Conservation (phyloP, 345 rosid species). For the Limnanthes douglasii region DNA sequence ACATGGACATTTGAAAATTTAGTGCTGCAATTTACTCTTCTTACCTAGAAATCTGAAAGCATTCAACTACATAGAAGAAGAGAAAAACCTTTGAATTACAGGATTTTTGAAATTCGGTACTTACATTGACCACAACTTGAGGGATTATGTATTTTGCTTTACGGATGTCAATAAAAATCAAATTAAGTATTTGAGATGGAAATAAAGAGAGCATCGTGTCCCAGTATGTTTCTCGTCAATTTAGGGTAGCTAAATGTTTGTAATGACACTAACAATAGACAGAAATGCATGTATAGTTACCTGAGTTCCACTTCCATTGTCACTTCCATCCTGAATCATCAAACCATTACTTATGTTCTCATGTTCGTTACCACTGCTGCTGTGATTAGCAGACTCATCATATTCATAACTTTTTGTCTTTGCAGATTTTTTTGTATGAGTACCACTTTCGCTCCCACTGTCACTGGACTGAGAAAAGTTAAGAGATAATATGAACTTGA, state of each 20-base stretch:
- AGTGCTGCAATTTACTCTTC: too few species aligned
- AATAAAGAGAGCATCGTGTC: too few species aligned
- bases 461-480: constrained; percentile 45
- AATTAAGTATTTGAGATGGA: too few species aligned
- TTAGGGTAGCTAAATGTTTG: background rate
- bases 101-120: too few species aligned
- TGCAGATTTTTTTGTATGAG: constrained; percentile 25
- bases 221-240: too few species aligned
- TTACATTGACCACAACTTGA: too few species aligned
- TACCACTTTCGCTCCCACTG: constrained; percentile 67
- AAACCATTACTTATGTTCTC: constrained; percentile 30
- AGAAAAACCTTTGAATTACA: too few species aligned
- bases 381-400: constrained; percentile 26
- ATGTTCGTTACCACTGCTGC: constrained; percentile 21
- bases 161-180: too few species aligned
- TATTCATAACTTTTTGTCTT: constrained; percentile 30
- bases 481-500: constrained; percentile 5
- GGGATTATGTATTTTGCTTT: too few species aligned
- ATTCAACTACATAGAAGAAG: too few species aligned
- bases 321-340: constrained; percentile 35
- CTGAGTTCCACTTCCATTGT: constrained; percentile 72
- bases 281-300: constrained; percentile 16
- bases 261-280: background rate
- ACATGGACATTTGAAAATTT: too few species aligned
- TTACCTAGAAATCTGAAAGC: too few species aligned